Evolutionary conservation across 495 filamentous ascomycete species (phyloP), one percentile per base, ranked within the genome.

Genomic region (Diplogelasinospora grovesii): DNA sequence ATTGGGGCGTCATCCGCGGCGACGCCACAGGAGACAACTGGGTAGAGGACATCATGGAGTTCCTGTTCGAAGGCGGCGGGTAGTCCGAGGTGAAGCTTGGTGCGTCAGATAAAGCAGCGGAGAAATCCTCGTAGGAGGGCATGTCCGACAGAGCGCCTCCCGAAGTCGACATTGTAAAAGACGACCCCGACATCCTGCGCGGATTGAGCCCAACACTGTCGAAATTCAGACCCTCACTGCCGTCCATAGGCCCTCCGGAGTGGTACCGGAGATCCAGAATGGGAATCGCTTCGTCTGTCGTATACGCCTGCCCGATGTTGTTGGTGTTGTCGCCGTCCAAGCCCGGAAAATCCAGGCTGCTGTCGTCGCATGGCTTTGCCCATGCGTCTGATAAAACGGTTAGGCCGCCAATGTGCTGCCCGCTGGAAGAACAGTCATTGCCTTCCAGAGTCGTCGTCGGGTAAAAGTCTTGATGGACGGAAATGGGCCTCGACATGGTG

Each of bases 71-170:
- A 21, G 62, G 68, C 30, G 71, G 73, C 33, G 72, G 70, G 42
- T 76, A 77, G 36, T 78, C 75, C 5, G 74, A 77, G 26, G 57
- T 63, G 48, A 74, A 71, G 3, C 73, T 76, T 8, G 70, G 71
- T 20, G 72, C 73, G 32, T 77, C 71, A 22, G 74, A 73, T 33
- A 78, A 46, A 22, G 72, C 57, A 25, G 74, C 61, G 24, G 74
- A 78, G 51, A 75, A 74, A 38, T 79, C 73, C 23, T 81, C 77
- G 44, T 75, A 78, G 5, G 75, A 73, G 23, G 73, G 64, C 55
- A 77, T 74, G 42, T 78, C 72, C 1, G 73, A 77, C 13, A 74
- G 53, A n/a, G n/a, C n/a, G n/a, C 57, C 64, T 14, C 72, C 73
- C n/a, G 70, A 71, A 4, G 71, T 78, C 21, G 74, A 78, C 45